Evolutionary conservation across 371 early-diverging fungal species (phyloP), one percentile per base, ranked within the genome.

Genomic region (Saksenaea vasiformis): DNA sequence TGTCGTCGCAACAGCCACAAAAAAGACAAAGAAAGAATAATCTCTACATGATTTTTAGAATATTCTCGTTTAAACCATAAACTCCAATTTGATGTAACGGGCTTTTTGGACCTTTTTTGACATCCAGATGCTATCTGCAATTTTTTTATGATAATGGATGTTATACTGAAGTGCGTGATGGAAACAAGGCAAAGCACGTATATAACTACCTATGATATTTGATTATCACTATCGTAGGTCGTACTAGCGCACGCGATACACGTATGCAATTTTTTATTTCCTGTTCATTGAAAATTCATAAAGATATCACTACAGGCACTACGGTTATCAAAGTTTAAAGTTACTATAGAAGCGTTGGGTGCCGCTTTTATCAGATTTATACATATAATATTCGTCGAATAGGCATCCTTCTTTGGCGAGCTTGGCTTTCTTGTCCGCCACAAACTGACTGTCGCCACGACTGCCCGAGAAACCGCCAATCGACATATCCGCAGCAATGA

Each of bases 401-500:
- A 58, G 35, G 28, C 90, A 79, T 1, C 91, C 91, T 64, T 92
- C 93, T 54, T 80, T 79, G 31, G 78, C 78, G 34, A 92, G 71
- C 59, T 88, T 88, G 7, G 90, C 88, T 55, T 79, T 83, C 64
- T 91, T 92, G 68, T 87, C 84, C 51, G 84, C 83, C 55, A 87
- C 85, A 39, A 79, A 80, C 43, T 81, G 78, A 36, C 82, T 83
- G 54, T 80, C 77, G 7, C 87, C 89, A 65, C 70, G 82, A 47
- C 87, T 87, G 26, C 94, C 93, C 37, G 71, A 68, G 70, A 91
- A 93, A 0, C 94, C 94, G 11, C 93, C 93, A 41, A 93, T 77
- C 54, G 82, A 84, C 38, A 76, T 70, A 67, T 90, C 82, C 0
- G 87, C 71, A 5, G 90, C 81, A 64, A 93, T 72, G 19, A 94